Percentiles rank a stretch among this genome's conserved stretches.
Evolutionary conservation across 495 filamentous ascomycete species (phyloP).

Genomic region (Podospora anserina): DNA sequence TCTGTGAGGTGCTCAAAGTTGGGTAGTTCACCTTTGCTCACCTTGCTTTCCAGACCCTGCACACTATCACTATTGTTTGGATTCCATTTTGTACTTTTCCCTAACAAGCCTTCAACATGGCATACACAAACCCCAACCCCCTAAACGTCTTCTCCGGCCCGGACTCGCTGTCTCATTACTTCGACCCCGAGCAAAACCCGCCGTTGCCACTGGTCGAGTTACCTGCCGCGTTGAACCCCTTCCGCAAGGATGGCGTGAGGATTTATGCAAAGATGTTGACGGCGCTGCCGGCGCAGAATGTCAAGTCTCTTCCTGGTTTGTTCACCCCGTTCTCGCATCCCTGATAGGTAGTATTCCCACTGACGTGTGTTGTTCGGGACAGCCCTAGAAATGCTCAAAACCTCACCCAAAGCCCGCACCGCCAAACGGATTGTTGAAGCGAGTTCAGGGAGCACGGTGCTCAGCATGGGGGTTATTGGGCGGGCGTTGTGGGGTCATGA

Average conservation of each 20-base stretch:
- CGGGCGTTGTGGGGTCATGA: conserved; percentile 52
- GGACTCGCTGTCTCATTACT: conserved; percentile 54
- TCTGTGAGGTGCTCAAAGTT: background rate
- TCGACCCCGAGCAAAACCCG: conserved; percentile 55
- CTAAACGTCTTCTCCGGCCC: conserved; percentile 56
- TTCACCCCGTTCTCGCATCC: background rate
- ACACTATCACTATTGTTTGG: background rate
- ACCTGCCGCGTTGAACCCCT: conserved; percentile 55
- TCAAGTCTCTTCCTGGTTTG: conserved; percentile 61
- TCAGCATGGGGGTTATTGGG: conserved; percentile 57
- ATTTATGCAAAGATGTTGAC: conserved; percentile 66
- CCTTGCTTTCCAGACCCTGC: background rate
- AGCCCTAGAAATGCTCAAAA: conserved; percentile 56
- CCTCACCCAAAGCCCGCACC: background rate
- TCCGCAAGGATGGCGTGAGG: conserved; percentile 53
- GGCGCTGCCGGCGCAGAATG: conserved; percentile 60
- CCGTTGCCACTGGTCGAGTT: conserved; percentile 60
- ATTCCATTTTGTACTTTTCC: background rate
- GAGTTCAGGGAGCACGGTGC: conserved; percentile 61
- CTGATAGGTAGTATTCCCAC: too few relatives aligned
- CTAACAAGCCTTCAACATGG: background rate
- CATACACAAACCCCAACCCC: conserved; percentile 30
- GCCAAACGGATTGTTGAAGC: conserved; percentile 54
- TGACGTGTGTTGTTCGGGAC: background rate
- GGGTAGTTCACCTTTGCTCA: background rate